These are phyloP conservation scores for Oryza punctata DNA, from an alignment of 176 grass and related monocot genomes.

Conservation along the genomic window DNA sequence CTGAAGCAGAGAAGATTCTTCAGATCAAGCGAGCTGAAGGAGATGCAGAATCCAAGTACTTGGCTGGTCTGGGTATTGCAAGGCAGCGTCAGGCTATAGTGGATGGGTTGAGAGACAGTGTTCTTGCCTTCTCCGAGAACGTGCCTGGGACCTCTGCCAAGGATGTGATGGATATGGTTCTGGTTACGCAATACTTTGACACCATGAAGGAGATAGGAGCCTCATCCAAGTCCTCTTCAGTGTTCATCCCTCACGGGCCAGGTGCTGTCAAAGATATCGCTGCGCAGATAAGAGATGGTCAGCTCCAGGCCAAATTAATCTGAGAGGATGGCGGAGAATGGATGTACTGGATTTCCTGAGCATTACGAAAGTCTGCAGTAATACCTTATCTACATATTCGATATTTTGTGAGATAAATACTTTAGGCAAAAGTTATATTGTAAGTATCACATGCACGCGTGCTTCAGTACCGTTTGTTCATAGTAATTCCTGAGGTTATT, in stretches of 20 bases:
- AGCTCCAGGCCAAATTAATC: constrained; percentile 51
- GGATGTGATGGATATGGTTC: constrained; percentile 94
- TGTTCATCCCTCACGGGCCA: constrained; percentile 84
- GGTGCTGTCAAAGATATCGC: constrained; percentile 73
- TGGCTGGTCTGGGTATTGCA: constrained; percentile 78
- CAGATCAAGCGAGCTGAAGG: constrained; percentile 90
- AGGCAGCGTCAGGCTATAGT: constrained; percentile 88
- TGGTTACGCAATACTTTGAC: constrained; percentile 84
- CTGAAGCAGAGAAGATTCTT: constrained; percentile 82
- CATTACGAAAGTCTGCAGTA: background rate
- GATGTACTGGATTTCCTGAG: background rate
- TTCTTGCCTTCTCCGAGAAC: constrained; percentile 87
- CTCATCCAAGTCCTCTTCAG: constrained; percentile 62
- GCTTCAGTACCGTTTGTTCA: constrained; percentile 26
- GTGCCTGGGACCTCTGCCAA: constrained; percentile 77
- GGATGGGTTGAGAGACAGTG: constrained; percentile 81
- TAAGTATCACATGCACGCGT: constrained; percentile 12
- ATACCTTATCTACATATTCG: background rate
- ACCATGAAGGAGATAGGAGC: constrained; percentile 89
- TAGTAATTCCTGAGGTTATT: constrained; percentile 19
- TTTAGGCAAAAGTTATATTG: constrained; percentile 5
- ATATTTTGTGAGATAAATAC: constrained; percentile 17
- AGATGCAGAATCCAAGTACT: constrained; percentile 86
- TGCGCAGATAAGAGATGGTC: constrained; percentile 75
- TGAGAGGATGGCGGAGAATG: constrained; percentile 10